Evolutionary conservation across 139 green algal species (phyloP), one percentile per base, ranked within the genome.

Genomic region (Chlamydomonas sp.): DNA sequence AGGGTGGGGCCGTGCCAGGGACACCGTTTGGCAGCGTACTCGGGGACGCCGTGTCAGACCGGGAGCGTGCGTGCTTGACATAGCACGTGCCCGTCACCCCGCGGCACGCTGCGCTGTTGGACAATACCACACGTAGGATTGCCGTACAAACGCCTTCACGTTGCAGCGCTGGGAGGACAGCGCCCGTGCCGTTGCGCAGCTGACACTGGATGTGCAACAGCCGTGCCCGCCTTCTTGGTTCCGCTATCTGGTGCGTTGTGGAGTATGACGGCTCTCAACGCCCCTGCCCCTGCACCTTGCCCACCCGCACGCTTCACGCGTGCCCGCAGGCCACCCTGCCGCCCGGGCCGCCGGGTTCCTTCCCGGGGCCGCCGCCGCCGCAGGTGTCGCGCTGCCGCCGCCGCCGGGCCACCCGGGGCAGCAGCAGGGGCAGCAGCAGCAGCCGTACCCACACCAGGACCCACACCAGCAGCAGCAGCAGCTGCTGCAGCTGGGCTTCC

Each of bases 401-500:
- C 62, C 74, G 31, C 83, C 83, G 49, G 60, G 64, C 59, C 79
- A 83, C 17, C 85, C 88, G 63, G 18, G 20, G 89, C 79, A 76
- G 63, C 57, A 62, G 57, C 63, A 68, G 80, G 74, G 83, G 78
- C 57, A 84, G 73, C 31, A 83, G 63, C 8, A 62, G 57, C 63
- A 68, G 80, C 72, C 82, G 78, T 20, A 84, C 66, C 31, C 79
- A 60, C 8, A 18, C 9, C 62, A 79, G 71, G n/a, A 86, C 18
- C 17, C 49, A 6, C 58, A 90, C 5, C 75, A 80, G n/a, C 68
- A 85, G 79, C 68, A 68, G 31, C 57, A 74, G 9, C 77, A 84
- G 4, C 61, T 78, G 18, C 61, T 82, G 3, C 78, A 77, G n/a
- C 79, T 90, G 0, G 87, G 84, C 59, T 87, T 87, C 72, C 81